These are phyloP conservation scores for Pseudonitzschia multiseries DNA, from an alignment of 108 stramenopile genomes.

Conservation along the genomic window DNA sequence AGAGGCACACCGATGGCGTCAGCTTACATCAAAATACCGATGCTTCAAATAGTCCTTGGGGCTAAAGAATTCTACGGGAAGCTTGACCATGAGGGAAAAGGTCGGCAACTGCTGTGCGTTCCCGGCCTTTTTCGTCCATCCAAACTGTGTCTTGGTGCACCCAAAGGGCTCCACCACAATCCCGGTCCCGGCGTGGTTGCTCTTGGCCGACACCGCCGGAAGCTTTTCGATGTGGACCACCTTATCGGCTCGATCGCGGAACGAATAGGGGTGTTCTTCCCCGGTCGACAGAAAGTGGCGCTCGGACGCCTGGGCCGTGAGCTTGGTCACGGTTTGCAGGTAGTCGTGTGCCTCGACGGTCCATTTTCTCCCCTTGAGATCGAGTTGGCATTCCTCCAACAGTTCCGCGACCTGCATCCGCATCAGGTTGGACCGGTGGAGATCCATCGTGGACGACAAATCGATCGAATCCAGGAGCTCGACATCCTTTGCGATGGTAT, in stretches of 20 bases:
- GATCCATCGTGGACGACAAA: constrained; percentile 38
- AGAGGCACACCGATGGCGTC: neutral
- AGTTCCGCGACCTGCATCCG: constrained; percentile 67
- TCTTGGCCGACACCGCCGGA: neutral
- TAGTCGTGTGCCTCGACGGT: constrained; percentile 46
- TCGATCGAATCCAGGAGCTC: constrained; percentile 48
- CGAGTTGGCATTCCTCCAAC: constrained; percentile 58
- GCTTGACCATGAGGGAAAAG: constrained; percentile 62
- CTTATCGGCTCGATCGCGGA: constrained; percentile 57
- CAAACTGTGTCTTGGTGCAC: constrained; percentile 26
- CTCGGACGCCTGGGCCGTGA: neutral
- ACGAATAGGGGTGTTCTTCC: neutral
- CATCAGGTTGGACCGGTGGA: constrained; percentile 71
- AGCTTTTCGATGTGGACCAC: constrained; percentile 34
- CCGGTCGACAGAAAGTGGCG: neutral
- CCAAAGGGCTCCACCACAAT: constrained; percentile 29
- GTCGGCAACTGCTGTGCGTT: constrained; percentile 76
- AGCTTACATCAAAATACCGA: constrained; percentile 80
- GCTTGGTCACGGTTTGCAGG: constrained; percentile 32
- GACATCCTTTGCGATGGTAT: constrained; percentile 42
- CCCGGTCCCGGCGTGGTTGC: neutral
- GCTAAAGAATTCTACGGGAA: constrained; percentile 43
- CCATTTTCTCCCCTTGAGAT: constrained; percentile 45
- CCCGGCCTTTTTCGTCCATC: constrained; percentile 63
- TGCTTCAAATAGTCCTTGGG: constrained; percentile 78